Evolutionary conservation across 768 basidiomycete species (phyloP).

Genomic region (Russula dissimulans): DNA sequence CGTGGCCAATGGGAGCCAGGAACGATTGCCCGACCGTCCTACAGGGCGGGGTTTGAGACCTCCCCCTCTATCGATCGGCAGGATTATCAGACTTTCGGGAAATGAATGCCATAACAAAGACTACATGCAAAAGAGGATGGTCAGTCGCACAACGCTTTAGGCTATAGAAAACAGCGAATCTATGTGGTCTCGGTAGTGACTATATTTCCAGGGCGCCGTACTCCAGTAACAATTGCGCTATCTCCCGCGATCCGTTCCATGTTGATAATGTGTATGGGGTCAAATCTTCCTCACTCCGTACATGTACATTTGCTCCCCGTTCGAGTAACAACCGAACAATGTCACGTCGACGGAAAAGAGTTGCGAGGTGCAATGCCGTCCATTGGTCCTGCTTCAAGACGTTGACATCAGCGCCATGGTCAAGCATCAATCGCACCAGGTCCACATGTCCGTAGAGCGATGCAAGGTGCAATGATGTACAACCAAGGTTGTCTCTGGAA

Average conservation of each 20-base stretch:
- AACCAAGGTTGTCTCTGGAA: background rate
- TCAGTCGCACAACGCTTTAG: too few species aligned
- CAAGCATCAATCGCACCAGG: background rate
- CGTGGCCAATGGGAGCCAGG: too few species aligned
- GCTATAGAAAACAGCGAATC: too few species aligned
- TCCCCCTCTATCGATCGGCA: too few species aligned
- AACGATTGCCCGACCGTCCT: too few species aligned
- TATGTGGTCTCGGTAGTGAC: too few species aligned
- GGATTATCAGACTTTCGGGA: too few species aligned
- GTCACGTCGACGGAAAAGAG: background rate
- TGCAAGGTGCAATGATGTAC: background rate
- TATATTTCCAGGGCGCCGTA: too few species aligned
- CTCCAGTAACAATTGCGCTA: too few species aligned
- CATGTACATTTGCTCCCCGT: background rate
- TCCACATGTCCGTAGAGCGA: background rate
- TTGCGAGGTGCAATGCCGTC: background rate
- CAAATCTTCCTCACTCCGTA: background rate
- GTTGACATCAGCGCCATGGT: background rate
- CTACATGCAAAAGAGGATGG: too few species aligned
- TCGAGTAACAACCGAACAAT: background rate
- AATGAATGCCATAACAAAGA: too few species aligned
- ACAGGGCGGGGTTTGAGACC: too few species aligned
- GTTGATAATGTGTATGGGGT: background rate
- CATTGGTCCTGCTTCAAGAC: background rate
- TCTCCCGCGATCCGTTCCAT: background rate